phyloP scores from a whole-genome alignment of 257 asterid species.

The Echites panduratus region DNA sequence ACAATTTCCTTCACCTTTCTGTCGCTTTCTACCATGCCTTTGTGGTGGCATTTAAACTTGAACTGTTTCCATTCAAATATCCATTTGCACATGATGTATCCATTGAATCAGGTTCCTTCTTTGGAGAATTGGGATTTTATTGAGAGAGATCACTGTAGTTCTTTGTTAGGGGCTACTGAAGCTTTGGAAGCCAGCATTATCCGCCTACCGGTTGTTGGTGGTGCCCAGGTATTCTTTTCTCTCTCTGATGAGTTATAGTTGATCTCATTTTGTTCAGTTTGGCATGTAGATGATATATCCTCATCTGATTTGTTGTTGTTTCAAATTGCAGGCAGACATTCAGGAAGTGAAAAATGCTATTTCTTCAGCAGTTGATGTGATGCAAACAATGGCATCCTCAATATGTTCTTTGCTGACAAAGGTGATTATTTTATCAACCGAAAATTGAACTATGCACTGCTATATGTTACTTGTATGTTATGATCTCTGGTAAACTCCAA shows the following conservation, averaged over 20 bases:
- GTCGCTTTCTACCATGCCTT: neutral
- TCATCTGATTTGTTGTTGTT: constrained; percentile 8
- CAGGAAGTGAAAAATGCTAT: constrained; percentile 56
- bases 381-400: constrained; percentile 80
- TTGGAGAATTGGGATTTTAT: constrained; percentile 56
- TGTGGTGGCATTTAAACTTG: neutral
- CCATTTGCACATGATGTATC: constrained; percentile 7
- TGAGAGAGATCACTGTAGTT: constrained; percentile 48
- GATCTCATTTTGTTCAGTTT: neutral
- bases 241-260: neutral
- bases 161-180: constrained; percentile 52
- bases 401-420: constrained; percentile 45
- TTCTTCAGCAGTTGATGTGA: constrained; percentile 67
- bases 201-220: constrained; percentile 62
- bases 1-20: neutral
- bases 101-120: constrained; percentile 45
- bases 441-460: neutral
- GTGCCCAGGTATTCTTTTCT: constrained; percentile 56
- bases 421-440: constrained; percentile 30
- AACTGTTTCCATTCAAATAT: neutral
- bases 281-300: constrained; percentile 4
- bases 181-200: constrained; percentile 64
- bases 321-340: constrained; percentile 57
- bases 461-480: neutral
- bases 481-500: neutral